Percentiles rank a stretch among this genome's conserved stretches.
Evolutionary conservation across 169 alveolate genomes (phyloP).

Genomic region (Plasmodium blacklocki): DNA sequence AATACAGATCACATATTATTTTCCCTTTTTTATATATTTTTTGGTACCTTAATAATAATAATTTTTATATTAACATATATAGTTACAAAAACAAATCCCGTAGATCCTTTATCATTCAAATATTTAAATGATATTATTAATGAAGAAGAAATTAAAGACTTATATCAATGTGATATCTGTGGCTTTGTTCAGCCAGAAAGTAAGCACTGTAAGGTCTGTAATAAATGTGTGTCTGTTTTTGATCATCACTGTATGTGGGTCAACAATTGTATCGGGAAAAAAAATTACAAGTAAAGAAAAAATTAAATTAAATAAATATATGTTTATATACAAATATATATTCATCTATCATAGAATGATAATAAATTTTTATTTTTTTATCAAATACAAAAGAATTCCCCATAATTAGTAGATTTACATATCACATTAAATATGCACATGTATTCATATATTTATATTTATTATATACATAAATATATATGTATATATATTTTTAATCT

Average conservation of each 20-base stretch:
- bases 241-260: slow-evolving; percentile 95
- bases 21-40: slow-evolving; percentile 23
- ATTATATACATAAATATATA: neutral
- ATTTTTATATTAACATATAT: slow-evolving; percentile 69
- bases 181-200: slow-evolving; percentile 80
- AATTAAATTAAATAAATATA: neutral
- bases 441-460: neutral
- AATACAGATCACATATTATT: slow-evolving; percentile 36
- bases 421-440: neutral
- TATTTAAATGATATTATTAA: slow-evolving; percentile 53
- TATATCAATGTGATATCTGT: slow-evolving; percentile 81
- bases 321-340: slow-evolving; percentile 2
- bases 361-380: neutral
- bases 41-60: slow-evolving; percentile 45
- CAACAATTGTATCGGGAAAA: slow-evolving; percentile 91
- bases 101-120: slow-evolving; percentile 81
- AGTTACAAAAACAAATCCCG: slow-evolving; percentile 85
- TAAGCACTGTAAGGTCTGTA: slow-evolving; percentile 92
- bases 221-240: slow-evolving; percentile 90
- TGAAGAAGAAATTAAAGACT: slow-evolving; percentile 33
- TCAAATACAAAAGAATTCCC: neutral
- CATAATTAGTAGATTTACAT: neutral
- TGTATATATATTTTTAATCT: slow-evolving; percentile 1
- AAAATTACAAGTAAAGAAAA: slow-evolving; percentile 79
- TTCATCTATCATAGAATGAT: neutral